Evolutionary conservation across 768 basidiomycete species (phyloP).

Genomic region (Lentinus brumalis): DNA sequence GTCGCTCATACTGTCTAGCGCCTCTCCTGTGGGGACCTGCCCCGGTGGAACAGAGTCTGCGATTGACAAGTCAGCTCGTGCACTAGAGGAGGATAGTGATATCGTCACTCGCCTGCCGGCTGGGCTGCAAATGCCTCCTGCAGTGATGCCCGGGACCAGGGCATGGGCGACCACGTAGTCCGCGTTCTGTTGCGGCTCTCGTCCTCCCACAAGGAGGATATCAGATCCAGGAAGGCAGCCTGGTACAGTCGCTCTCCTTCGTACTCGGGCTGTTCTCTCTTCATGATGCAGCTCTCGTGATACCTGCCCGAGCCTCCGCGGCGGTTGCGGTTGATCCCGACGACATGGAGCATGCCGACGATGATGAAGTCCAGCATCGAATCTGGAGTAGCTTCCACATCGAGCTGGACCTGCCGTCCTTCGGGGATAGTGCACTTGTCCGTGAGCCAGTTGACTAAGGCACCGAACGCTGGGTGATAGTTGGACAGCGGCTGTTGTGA

Average conservation of each 20-base stretch:
- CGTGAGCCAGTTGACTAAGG: neutral
- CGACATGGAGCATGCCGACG: neutral
- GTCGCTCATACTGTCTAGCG: neutral
- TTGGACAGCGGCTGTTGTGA: neutral
- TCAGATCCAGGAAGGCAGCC: conserved; percentile 2
- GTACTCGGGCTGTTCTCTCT: too few species aligned
- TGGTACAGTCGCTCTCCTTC: neutral
- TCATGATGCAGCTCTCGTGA: neutral
- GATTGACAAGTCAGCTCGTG: neutral
- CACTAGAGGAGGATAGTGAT: neutral
- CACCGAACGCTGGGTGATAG: neutral
- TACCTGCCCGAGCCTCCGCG: neutral
- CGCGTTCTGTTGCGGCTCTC: neutral
- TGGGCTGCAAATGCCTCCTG: neutral
- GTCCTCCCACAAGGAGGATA: neutral
- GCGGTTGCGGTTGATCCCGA: neutral
- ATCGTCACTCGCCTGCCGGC: neutral
- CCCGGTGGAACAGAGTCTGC: neutral
- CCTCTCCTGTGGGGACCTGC: neutral
- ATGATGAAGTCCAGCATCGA: conserved; percentile 1
- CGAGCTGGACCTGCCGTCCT: too few species aligned
- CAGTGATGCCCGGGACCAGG: neutral
- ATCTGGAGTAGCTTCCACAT: neutral
- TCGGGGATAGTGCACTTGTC: neutral
- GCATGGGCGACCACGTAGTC: conserved; percentile 8